phyloP scores from a whole-genome alignment of 1,284 basidiomycete genomes.

The Ustilago sp. region DNA sequence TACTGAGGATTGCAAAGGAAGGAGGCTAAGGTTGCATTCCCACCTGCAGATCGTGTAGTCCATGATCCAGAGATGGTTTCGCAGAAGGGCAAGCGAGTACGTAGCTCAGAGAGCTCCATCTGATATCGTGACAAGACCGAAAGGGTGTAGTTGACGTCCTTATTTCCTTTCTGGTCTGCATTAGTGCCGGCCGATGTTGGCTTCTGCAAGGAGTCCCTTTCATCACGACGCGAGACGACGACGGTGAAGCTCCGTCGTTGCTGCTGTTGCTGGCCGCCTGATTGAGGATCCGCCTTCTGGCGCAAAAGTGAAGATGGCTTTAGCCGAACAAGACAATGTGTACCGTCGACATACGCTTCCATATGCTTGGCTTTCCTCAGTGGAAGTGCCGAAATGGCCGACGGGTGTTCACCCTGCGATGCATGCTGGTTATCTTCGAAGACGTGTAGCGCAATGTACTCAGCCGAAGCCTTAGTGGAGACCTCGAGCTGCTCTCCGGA shows the following conservation, averaged over 20 bases:
- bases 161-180: background rate
- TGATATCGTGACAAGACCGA: conserved; percentile 72
- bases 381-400: background rate
- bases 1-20: conserved; percentile 94
- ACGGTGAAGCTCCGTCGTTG: conserved; percentile 48
- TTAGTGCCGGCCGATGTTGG: conserved; percentile 4
- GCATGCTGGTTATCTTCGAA: conserved; percentile 63
- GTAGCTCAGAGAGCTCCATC: conserved; percentile 39
- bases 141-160: conserved; percentile 72
- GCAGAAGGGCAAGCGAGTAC: conserved; percentile 34
- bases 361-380: conserved; percentile 30
- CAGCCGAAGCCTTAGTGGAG: conserved; percentile 53
- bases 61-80: conserved; percentile 70
- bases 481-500: background rate
- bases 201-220: background rate
- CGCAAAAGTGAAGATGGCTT: conserved; percentile 11
- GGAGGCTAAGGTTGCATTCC: conserved; percentile 81
- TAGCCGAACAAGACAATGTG: conserved; percentile 77
- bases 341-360: conserved; percentile 81
- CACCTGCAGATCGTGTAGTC: conserved; percentile 81
- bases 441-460: conserved; percentile 81
- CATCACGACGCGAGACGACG: conserved; percentile 61
- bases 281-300: background rate
- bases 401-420: background rate
- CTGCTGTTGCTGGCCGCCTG: background rate